Evolutionary conservation across 2,329 filamentous ascomycete genomes (phyloP).

Genomic region (Verticillium longisporum): DNA sequence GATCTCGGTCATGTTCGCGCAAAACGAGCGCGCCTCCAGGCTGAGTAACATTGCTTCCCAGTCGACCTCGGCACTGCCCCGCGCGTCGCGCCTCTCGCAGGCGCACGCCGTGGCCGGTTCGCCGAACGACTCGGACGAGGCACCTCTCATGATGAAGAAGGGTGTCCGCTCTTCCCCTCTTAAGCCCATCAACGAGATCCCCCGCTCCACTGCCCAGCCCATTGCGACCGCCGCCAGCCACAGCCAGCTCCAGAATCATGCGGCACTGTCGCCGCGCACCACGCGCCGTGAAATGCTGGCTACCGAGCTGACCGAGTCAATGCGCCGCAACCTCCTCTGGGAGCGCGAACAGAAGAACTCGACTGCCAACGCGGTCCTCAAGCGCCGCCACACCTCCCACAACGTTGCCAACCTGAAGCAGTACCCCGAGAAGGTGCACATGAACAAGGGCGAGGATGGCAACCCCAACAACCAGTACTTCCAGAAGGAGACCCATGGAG

Average conservation of each 20-base stretch:
- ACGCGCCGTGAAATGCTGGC: conserved; percentile 93
- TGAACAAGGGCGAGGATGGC: conserved; percentile 52
- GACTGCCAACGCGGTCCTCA: conserved; percentile 80
- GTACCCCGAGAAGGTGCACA: conserved; percentile 61
- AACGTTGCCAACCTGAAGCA: conserved; percentile 85
- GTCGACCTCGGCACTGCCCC: conserved; percentile 61
- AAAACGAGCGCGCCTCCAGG: conserved; percentile 64
- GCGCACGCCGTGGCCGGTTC: conserved; percentile 38
- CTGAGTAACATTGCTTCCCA: conserved; percentile 64
- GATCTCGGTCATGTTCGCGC: conserved; percentile 79
- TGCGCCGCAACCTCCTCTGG: conserved; percentile 87
- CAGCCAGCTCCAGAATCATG: conserved; percentile 52
- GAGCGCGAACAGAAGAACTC: conserved; percentile 92
- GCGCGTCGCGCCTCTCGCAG: conserved; percentile 43
- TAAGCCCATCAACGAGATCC: conserved; percentile 53
- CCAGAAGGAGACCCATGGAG: conserved; percentile 66
- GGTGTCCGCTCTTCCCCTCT: conserved; percentile 41
- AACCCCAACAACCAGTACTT: conserved; percentile 79
- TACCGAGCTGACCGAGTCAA: conserved; percentile 87
- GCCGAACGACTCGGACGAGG: conserved; percentile 54
- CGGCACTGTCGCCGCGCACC: conserved; percentile 81
- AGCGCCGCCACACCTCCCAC: conserved; percentile 83
- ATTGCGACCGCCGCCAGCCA: conserved; percentile 65
- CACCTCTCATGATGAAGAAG: conserved; percentile 58
- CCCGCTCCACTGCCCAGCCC: conserved; percentile 65